Percentiles rank a stretch among this genome's conserved stretches.
These are phyloP conservation scores for Pythium dissotocum DNA, from an alignment of 352 stramenopile species.

Conservation along the genomic window DNA sequence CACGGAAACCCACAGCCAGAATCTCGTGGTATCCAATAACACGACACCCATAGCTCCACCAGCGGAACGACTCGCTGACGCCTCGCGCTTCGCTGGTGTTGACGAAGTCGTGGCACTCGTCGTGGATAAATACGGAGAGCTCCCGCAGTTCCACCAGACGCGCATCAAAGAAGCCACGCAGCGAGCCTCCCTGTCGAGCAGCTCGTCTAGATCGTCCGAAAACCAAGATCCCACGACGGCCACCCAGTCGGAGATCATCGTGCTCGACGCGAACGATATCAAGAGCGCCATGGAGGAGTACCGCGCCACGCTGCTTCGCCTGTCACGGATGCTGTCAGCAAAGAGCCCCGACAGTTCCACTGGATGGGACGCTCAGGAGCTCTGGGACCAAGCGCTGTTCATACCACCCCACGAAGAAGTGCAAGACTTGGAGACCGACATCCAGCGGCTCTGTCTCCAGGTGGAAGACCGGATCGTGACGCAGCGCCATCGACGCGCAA, in stretches of 20 bases:
- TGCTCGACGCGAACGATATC: constrained; percentile 33
- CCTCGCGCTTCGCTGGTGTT: not conserved
- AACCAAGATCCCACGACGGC: not conserved
- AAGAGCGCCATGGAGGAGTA: constrained; percentile 34
- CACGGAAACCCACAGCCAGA: not conserved
- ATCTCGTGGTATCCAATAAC: not conserved
- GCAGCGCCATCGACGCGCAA: constrained; percentile 6
- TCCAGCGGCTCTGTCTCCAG: constrained; percentile 34
- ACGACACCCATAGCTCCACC: not conserved
- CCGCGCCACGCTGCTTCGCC: constrained; percentile 31
- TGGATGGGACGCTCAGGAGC: constrained; percentile 47
- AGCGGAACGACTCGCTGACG: not conserved
- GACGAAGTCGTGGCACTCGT: constrained; percentile 10
- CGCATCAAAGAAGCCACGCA: not conserved
- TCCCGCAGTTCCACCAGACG: constrained; percentile 4
- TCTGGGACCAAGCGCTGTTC: constrained; percentile 67
- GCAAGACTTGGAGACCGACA: constrained; percentile 43
- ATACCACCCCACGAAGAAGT: constrained; percentile 53
- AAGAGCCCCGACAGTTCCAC: constrained; percentile 49
- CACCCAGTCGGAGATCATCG: constrained; percentile 20
- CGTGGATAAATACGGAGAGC: constrained; percentile 5
- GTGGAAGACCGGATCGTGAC: constrained; percentile 40
- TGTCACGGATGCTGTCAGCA: constrained; percentile 34
- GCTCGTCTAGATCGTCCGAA: not conserved
- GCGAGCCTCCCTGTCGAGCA: not conserved